Conservation (phyloP, 1,284 basidiomycete species). For the Phylloporus sp. region DNA sequence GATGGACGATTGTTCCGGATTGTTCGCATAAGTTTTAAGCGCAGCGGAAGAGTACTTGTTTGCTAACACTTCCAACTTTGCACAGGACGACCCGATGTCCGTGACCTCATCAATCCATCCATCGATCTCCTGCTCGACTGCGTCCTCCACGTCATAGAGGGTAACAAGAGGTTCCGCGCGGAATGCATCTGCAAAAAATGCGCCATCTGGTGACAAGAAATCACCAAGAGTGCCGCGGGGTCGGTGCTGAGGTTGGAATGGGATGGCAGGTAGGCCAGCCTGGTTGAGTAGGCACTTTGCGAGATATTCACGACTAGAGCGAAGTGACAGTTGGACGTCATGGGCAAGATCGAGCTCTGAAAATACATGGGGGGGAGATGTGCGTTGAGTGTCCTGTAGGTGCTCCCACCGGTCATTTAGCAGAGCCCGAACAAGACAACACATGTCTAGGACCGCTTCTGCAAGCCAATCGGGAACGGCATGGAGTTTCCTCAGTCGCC, state of each 20-base stretch:
- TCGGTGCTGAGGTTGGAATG: background rate
- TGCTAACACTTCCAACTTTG: slow-evolving; percentile 27
- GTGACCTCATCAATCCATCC: background rate
- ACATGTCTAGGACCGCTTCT: background rate
- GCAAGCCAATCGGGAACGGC: background rate
- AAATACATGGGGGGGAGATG: background rate
- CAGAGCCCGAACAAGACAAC: background rate
- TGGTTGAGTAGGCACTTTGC: background rate
- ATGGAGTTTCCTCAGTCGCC: background rate
- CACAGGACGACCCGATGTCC: slow-evolving; percentile 7
- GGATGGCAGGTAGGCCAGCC: background rate
- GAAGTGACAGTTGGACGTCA: background rate
- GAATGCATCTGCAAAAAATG: background rate
- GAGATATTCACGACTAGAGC: background rate
- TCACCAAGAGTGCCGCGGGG: background rate
- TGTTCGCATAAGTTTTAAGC: slow-evolving; percentile 30
- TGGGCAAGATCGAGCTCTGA: background rate
- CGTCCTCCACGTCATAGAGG: background rate
- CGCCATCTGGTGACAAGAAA: background rate
- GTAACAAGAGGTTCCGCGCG: background rate
- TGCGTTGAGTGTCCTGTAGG: background rate
- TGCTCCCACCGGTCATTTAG: background rate
- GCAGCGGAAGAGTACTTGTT: slow-evolving; percentile 35
- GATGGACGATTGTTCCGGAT: slow-evolving; percentile 46
- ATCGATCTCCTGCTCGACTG: background rate